Base-by-base conservation (phyloP, 2,329 filamentous ascomycete species). In the Cordyceps fumosorosea region DNA sequence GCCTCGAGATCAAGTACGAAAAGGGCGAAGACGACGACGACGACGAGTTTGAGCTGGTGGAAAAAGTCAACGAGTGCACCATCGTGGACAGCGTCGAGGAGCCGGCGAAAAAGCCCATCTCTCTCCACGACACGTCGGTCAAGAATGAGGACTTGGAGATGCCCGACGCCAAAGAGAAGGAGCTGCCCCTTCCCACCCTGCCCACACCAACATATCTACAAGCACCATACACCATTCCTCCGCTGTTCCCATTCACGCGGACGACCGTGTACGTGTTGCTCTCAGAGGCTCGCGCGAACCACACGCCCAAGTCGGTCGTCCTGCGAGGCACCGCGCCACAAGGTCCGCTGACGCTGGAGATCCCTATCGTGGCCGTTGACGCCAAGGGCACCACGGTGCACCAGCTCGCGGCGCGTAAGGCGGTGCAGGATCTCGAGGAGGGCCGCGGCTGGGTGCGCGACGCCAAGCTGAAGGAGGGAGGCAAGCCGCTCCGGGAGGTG, bases 401-500 rank as follows among this genome's bases (percentile, higher is more conserved):
- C 69, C 86, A 89, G 66, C 83, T 92, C 0, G 88, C 88, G 0
- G 87, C 86, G 0, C 84, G 84, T 60, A 89, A 87, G 70, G 85
- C 85, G 2, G 78, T 88, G 18, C 77, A 83, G 53, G 89, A 91
- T 65, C 80, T 92, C 0, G 88, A 92, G 71, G 82, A 89, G 69
- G 84, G 84, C 0, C 80, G 86, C 26, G 88, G 89, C 14, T 91
- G 89, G 86, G 74, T 88, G 42, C 74, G 73, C 52, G 73, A 85
- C 18, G 78, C 79, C 11, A 84, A 79, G 63, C 77, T 80, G 18
- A 64, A 69, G 0, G 71, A 69, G 0, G 71, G 74, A 3, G 79
- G 79, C 1, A 73, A 75, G 6, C 68, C 74, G 0, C 69, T 86
- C 20, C 80, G 79, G 45, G 73, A 82, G 5, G 73, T 76, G 54